A percentile compares a stretch with the other conserved stretches of the same genome.
Conservation (phyloP, 148 eudicot species). For the Vaccinium myrtillus region DNA sequence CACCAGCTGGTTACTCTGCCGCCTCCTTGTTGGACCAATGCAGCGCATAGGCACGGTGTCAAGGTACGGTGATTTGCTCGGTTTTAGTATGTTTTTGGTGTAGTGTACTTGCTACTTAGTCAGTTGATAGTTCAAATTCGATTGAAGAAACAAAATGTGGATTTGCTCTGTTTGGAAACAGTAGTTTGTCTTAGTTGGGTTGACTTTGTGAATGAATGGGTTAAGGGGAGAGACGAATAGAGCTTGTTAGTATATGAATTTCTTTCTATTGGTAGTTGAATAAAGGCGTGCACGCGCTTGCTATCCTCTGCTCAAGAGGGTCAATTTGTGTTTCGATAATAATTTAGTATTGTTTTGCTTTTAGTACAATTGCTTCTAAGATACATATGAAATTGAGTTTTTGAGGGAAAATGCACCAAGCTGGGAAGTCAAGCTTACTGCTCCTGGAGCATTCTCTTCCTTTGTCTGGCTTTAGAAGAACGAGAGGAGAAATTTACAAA, state of each 20-base stretch:
- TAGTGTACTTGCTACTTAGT: too few relatives aligned
- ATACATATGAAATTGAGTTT: not conserved
- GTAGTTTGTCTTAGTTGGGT: not conserved
- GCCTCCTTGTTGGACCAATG: conserved; percentile 88
- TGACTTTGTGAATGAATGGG: not conserved
- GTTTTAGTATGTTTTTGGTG: too few relatives aligned
- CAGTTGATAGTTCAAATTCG: too few relatives aligned
- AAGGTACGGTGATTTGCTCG: conserved; percentile 42
- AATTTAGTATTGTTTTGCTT: not conserved
- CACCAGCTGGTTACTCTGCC: conserved; percentile 85
- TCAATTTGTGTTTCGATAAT: not conserved
- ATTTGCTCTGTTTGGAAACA: not conserved
- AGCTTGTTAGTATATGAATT: not conserved
- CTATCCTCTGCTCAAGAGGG: not conserved
- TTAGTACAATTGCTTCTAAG: not conserved
- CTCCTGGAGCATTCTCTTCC: too few relatives aligned
- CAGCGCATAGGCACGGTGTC: conserved; percentile 86
- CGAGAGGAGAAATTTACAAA: too few relatives aligned
- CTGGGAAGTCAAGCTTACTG: not conserved
- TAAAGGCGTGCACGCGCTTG: too few relatives aligned
- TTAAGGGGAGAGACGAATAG: not conserved
- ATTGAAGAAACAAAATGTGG: too few relatives aligned
- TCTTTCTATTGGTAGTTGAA: not conserved
- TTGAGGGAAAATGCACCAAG: not conserved
- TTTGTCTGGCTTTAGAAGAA: too few relatives aligned